Evolutionary conservation across 73 alveolate species (phyloP).

Genomic region (Tetrahymena thermophila): DNA sequence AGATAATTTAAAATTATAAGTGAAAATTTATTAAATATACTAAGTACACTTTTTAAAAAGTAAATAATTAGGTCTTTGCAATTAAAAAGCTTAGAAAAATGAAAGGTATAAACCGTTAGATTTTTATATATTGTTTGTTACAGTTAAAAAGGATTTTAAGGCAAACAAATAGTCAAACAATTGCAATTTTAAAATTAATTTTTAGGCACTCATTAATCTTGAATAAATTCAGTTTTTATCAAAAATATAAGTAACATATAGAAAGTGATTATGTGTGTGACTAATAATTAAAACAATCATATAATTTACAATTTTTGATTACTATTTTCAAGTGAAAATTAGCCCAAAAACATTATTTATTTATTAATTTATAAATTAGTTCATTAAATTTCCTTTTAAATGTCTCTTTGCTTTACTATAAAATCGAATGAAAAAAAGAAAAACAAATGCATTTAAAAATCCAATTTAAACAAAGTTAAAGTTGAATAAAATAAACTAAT

Average conservation of each 20-base stretch:
- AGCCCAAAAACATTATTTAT: not conserved
- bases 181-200: no score
- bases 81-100: no score
- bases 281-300: not conserved
- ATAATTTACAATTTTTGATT: not conserved
- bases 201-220: not conserved
- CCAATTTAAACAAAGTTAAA: no score
- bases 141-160: not conserved
- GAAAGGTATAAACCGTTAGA: no score
- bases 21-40: no score
- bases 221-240: not conserved
- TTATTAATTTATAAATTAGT: no score
- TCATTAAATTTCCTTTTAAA: not conserved
- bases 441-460: no score
- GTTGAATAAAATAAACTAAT: not conserved
- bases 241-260: not conserved
- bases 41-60: no score
- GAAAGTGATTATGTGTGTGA: not conserved
- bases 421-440: not conserved
- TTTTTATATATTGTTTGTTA: not conserved
- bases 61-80: no score
- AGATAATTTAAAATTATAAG: no score
- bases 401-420: not conserved
- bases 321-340: not conserved
- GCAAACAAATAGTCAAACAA: not conserved